Conservation (phyloP, 116 monocot genomes). For the Iris pallida region DNA sequence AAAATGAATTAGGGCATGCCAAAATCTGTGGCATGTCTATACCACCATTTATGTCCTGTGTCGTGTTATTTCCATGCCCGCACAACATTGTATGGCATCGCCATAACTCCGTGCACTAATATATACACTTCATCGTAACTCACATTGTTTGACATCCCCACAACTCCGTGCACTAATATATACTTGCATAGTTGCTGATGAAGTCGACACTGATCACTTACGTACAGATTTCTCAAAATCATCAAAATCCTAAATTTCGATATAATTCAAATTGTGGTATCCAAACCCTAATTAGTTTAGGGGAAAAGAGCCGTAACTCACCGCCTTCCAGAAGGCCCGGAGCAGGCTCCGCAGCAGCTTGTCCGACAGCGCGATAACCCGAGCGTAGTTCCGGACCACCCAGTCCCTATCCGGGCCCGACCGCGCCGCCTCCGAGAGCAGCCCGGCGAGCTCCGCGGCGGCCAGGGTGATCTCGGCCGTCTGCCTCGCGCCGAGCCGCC, state of each 20-base stretch:
- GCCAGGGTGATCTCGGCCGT: constrained; percentile 23
- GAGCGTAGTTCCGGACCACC: constrained; percentile 25
- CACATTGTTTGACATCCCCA: too few species aligned
- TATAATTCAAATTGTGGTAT: too few species aligned
- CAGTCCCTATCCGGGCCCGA: constrained; percentile 13
- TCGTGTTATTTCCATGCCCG: too few species aligned
- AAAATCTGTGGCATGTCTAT: too few species aligned
- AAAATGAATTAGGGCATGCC: too few species aligned
- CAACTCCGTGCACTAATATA: too few species aligned
- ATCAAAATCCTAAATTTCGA: neutral
- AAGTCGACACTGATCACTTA: too few species aligned
- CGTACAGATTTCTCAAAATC: neutral
- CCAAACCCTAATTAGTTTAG: neutral
- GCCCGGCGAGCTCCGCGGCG: constrained; percentile 18
- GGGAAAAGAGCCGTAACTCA: constrained; percentile 5
- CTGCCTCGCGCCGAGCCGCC: constrained; percentile 14
- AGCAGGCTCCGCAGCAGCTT: constrained; percentile 33
- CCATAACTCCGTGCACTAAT: too few species aligned
- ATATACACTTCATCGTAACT: too few species aligned
- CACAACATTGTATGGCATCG: too few species aligned
- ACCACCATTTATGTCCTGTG: too few species aligned
- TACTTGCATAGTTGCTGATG: too few species aligned
- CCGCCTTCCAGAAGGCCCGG: constrained; percentile 34
- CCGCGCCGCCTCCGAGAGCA: constrained; percentile 32
- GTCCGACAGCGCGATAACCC: constrained; percentile 11